Conservation (phyloP, 495 filamentous ascomycete species). For the Aspergillus ellipticus region DNA sequence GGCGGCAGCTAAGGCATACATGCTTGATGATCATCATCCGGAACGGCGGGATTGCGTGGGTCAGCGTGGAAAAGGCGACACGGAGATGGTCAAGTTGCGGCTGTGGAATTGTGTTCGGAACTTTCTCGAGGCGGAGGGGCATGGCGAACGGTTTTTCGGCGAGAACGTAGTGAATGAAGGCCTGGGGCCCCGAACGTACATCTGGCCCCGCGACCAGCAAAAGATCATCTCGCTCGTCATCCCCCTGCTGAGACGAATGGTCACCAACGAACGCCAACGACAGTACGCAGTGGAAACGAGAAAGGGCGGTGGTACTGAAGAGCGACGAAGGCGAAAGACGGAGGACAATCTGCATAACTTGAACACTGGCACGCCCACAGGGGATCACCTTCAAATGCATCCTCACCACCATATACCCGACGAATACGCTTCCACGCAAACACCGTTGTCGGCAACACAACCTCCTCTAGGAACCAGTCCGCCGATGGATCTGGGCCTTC, state of each 20-base stretch:
- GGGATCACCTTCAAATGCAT: conserved; percentile 36
- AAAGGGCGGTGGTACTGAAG: conserved; percentile 44
- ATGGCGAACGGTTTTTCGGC: conserved; percentile 55
- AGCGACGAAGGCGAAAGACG: conserved; percentile 40
- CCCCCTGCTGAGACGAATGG: conserved; percentile 57
- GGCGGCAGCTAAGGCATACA: conserved; percentile 56
- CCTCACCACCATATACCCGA: conserved; percentile 25
- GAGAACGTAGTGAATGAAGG: conserved; percentile 43
- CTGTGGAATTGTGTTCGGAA: conserved; percentile 57
- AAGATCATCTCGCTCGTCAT: conserved; percentile 56
- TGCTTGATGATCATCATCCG: conserved; percentile 55
- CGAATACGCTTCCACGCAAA: conserved; percentile 24
- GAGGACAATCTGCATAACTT: conserved; percentile 35
- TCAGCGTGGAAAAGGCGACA: conserved; percentile 55
- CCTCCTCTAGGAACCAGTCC: conserved; percentile 21
- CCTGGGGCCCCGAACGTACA: conserved; percentile 39
- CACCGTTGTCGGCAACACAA: conserved; percentile 22
- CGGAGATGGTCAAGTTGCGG: conserved; percentile 58
- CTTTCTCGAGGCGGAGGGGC: conserved; percentile 53
- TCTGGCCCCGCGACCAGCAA: conserved; percentile 56
- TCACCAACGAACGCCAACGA: conserved; percentile 61
- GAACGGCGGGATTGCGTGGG: conserved; percentile 59
- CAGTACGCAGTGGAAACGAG: conserved; percentile 58
- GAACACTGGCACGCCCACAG: conserved; percentile 25
- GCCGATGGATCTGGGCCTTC: conserved; percentile 26